phyloP scores from a whole-genome alignment of 2,329 filamentous ascomycete species.

The Dryadomyces sulphureus region DNA sequence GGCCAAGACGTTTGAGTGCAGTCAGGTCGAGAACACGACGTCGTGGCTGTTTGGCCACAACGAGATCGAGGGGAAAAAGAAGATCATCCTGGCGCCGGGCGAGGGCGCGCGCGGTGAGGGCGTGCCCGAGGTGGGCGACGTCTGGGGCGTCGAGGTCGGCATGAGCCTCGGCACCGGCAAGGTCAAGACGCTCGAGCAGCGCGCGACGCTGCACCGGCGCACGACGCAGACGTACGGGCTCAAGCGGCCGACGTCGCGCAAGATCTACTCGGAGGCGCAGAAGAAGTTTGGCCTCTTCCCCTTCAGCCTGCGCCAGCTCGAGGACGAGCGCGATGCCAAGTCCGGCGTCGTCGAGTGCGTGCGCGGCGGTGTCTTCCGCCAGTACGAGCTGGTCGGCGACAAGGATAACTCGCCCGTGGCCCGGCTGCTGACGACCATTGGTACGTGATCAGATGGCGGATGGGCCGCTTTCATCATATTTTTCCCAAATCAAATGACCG shows the following conservation, averaged over 20 bases:
- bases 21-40: constrained; percentile 92
- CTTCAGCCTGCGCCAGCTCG: constrained; percentile 92
- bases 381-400: constrained; percentile 92
- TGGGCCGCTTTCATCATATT: background rate
- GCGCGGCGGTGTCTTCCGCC: constrained; percentile 77
- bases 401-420: constrained; percentile 78
- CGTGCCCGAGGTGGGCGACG: constrained; percentile 73
- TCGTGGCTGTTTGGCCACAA: constrained; percentile 94
- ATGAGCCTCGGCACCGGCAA: constrained; percentile 85
- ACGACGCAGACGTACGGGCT: constrained; percentile 83
- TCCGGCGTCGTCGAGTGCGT: constrained; percentile 92
- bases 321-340: constrained; percentile 94
- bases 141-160: constrained; percentile 96
- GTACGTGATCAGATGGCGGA: constrained; percentile 40
- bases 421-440: constrained; percentile 78
- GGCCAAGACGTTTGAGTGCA: constrained; percentile 79
- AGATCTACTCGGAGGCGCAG: constrained; percentile 84
- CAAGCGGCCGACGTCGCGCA: constrained; percentile 86
- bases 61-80: constrained; percentile 94
- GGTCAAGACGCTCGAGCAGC: constrained; percentile 80
- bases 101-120: constrained; percentile 89
- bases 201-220: constrained; percentile 83
- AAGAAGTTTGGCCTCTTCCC: constrained; percentile 98
- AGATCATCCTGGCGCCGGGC: constrained; percentile 80
- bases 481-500: background rate